Percentiles rank a stretch among this genome's conserved stretches.
Conservation (phyloP, 805 yeast species). For the Jamesozyma rosinii region DNA sequence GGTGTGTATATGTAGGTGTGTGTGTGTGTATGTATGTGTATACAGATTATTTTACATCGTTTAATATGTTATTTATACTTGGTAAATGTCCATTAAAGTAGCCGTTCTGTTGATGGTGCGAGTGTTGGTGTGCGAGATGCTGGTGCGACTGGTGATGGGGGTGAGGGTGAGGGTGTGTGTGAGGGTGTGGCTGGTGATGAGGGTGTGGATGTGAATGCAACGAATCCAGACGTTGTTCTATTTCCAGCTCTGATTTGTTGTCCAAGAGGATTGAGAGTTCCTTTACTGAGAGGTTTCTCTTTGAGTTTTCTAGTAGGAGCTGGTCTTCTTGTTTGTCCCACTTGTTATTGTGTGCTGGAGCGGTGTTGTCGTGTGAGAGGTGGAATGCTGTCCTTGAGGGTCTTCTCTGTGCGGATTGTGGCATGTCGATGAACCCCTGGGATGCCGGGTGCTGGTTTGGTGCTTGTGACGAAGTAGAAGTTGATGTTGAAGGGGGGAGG, state of each 20-base stretch:
- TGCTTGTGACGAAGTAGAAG: background rate
- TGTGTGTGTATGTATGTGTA: background rate
- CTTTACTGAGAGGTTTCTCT: constrained; percentile 52
- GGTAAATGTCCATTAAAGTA: constrained; percentile 9
- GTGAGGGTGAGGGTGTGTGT: background rate
- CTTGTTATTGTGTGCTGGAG: background rate
- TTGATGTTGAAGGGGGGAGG: background rate
- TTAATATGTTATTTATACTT: constrained; percentile 16
- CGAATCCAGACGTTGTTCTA: constrained; percentile 49
- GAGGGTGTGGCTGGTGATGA: background rate
- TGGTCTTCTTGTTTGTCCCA: constrained; percentile 68
- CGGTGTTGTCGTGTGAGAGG: background rate
- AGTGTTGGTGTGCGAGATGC: too few species aligned
- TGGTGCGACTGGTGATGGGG: background rate
- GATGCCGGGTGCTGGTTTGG: background rate
- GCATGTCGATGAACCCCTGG: constrained; percentile 5
- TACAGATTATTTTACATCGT: constrained; percentile 9
- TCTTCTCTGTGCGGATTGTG: constrained; percentile 6
- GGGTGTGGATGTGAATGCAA: constrained; percentile 2
- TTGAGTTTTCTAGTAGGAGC: constrained; percentile 41
- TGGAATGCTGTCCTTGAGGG: background rate
- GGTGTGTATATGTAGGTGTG: background rate
- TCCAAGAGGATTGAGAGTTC: constrained; percentile 69
- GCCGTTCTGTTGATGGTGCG: background rate
- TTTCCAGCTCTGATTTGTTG: constrained; percentile 62